phyloP scores from a whole-genome alignment of 2,329 filamentous ascomycete species.

The Alternaria sp. region DNA sequence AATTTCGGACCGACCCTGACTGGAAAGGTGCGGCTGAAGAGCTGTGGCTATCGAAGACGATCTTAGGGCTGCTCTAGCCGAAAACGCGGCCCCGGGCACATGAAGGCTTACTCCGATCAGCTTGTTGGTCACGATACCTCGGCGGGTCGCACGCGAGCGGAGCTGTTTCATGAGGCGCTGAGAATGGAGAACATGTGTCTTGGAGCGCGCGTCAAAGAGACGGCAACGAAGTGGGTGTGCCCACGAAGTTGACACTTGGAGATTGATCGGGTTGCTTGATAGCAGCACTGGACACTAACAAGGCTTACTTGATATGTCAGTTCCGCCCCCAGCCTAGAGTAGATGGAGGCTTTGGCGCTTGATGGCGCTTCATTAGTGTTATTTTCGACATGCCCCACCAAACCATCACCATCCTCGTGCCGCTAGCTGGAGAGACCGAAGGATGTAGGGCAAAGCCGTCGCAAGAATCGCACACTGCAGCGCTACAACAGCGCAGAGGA shows the following conservation, averaged over 20 bases:
- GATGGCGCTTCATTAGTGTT: slow-evolving; percentile 4
- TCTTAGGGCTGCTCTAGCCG: slow-evolving; percentile 11
- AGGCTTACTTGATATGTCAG: background rate
- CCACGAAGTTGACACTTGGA: slow-evolving; percentile 9
- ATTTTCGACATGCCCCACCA: slow-evolving; percentile 11
- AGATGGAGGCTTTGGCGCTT: slow-evolving; percentile 3
- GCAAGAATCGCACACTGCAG: slow-evolving; percentile 7
- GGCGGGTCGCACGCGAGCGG: slow-evolving; percentile 12
- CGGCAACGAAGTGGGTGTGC: background rate
- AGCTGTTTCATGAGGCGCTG: slow-evolving; percentile 29
- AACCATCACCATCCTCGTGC: slow-evolving; percentile 4
- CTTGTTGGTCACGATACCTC: slow-evolving; percentile 20
- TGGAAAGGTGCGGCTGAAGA: slow-evolving; percentile 12
- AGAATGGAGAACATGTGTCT: background rate
- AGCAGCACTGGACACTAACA: background rate
- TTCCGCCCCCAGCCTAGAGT: slow-evolving; percentile 5
- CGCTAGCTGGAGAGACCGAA: background rate
- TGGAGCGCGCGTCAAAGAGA: slow-evolving; percentile 8
- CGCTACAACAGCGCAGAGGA: background rate
- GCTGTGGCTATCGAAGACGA: background rate
- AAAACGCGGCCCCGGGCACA: slow-evolving; percentile 17
- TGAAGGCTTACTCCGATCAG: slow-evolving; percentile 23
- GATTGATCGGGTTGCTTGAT: background rate
- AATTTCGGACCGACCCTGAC: background rate
- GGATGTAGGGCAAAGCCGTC: slow-evolving; percentile 1